Base-by-base conservation (phyloP, 1,139 yeast species). In the Pneumocystis jirovecii region DNA sequence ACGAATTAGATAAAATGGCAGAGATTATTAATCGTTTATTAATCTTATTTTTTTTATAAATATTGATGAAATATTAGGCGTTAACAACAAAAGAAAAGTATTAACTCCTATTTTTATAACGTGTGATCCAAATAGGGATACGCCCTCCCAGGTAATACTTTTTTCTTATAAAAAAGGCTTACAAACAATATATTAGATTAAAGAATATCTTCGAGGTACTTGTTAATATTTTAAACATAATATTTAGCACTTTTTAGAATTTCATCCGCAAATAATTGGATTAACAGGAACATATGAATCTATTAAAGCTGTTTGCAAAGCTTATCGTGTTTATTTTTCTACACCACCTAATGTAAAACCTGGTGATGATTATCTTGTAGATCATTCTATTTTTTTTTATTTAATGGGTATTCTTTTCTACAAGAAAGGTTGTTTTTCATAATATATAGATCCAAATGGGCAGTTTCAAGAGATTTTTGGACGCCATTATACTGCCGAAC, bases 281-380 rank as follows among this genome's bases (percentile, higher is more conserved):
- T 80, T 93, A 69, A 93, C 98, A 0, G 98, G 98, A 62, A 79
- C 88, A 25, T 91, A 89, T 74, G 95, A 89, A 39, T 85, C 86
- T 67, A 85, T 93, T 67, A 91, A 89, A 76, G 81, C 83, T 69
- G 82, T 86, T 64, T 93, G 98, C 78, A 90, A 89, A 75, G 83
- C 85, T 70, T 93, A 84, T 77, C 82, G 97, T 70, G 98, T 93
- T 7, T 93, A 91, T 76, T 93, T 93, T 75, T 89, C 96, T 12
- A 93, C 98, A 1, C 98, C 98, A 1, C 89, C 95, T 50, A 83
- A 89, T 73, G 86, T 89, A 64, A 88, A 90, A 74, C 93, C 96
- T 0, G 97, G 97, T 40, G 96, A 93, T 76, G 97, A 93, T 72
- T 93, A 93, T 74, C 81, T 93, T 69, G 98, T 93, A 25, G 98